Percentiles rank a stretch among this genome's conserved stretches.
These are phyloP conservation scores for Aureobasidium melanogenum DNA, from an alignment of 2,329 filamentous ascomycete genomes.

Conservation along the genomic window DNA sequence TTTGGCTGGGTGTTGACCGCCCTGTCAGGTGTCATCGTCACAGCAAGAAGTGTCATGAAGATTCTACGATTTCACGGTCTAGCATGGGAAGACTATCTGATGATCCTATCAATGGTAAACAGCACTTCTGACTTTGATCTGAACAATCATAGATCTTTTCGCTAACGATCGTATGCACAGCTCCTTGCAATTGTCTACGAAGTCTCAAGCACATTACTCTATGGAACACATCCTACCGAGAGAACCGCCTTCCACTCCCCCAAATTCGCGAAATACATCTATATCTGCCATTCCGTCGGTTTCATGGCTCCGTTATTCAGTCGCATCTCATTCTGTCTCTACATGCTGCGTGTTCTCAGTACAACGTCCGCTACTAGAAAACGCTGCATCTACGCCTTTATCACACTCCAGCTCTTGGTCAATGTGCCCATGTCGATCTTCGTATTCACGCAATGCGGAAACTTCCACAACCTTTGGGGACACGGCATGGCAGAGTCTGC, in stretches of 20 bases:
- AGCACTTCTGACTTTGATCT: background rate
- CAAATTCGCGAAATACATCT: background rate
- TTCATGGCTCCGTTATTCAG: conserved; percentile 1
- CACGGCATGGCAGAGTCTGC: background rate
- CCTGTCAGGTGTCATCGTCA: background rate
- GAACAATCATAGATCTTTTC: background rate
- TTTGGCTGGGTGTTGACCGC: conserved; percentile 1
- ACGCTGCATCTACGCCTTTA: background rate
- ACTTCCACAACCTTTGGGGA: background rate
- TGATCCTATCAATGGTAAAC: conserved; percentile 2
- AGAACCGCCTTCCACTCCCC: background rate
- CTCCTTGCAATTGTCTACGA: background rate
- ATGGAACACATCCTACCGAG: background rate
- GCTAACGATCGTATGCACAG: background rate
- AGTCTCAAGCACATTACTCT: background rate
- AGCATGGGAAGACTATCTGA: conserved; percentile 7
- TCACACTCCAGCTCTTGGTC: background rate
- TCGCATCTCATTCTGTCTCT: conserved; percentile 3
- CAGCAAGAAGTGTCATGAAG: background rate
- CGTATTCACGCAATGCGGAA: conserved; percentile 1
- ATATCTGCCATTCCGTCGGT: background rate
- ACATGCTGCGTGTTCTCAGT: conserved; percentile 4
- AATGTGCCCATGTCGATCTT: conserved; percentile 1
- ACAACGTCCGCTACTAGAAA: background rate
- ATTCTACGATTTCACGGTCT: background rate